Conservation (phyloP, 1,284 basidiomycete genomes). For the Boletus sp. region DNA sequence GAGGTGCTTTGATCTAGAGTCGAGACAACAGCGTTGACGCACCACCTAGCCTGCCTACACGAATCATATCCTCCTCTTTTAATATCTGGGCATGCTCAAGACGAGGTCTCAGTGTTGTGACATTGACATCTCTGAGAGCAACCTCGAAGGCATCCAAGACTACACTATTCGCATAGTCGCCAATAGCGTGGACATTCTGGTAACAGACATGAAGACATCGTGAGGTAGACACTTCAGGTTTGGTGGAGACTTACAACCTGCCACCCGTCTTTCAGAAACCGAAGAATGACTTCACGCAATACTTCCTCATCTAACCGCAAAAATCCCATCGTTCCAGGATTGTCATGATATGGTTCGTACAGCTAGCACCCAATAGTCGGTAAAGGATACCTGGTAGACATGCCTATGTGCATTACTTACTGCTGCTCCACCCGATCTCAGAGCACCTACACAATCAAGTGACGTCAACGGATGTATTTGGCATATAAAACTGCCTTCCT, state of each 20-base stretch:
- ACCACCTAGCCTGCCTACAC: slow-evolving; percentile 77
- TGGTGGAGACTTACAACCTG: slow-evolving; percentile 61
- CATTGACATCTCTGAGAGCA: slow-evolving; percentile 54
- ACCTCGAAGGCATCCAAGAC: slow-evolving; percentile 81
- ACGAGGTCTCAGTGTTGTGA: slow-evolving; percentile 67
- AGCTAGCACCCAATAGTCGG: slow-evolving; percentile 39
- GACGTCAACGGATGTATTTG: slow-evolving; percentile 1
- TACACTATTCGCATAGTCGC: slow-evolving; percentile 84
- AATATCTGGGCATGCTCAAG: slow-evolving; percentile 91
- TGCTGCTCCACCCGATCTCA: slow-evolving; percentile 87
- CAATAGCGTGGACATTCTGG: slow-evolving; percentile 88
- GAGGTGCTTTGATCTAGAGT: neutral
- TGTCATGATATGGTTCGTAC: slow-evolving; percentile 78
- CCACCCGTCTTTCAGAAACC: slow-evolving; percentile 74
- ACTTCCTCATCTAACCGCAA: slow-evolving; percentile 67
- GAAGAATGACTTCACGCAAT: slow-evolving; percentile 60
- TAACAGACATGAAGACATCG: slow-evolving; percentile 1
- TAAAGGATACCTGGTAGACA: neutral
- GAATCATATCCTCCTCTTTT: slow-evolving; percentile 63
- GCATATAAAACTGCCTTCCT: slow-evolving; percentile 13
- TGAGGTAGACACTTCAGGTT: neutral
- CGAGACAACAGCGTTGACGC: slow-evolving; percentile 17
- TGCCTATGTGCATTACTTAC: slow-evolving; percentile 44
- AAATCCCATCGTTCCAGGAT: slow-evolving; percentile 71
- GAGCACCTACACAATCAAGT: slow-evolving; percentile 57